These are phyloP conservation scores for Gaeumannomyces sp. DNA, from an alignment of 2,329 filamentous ascomycete genomes.

Conservation along the genomic window DNA sequence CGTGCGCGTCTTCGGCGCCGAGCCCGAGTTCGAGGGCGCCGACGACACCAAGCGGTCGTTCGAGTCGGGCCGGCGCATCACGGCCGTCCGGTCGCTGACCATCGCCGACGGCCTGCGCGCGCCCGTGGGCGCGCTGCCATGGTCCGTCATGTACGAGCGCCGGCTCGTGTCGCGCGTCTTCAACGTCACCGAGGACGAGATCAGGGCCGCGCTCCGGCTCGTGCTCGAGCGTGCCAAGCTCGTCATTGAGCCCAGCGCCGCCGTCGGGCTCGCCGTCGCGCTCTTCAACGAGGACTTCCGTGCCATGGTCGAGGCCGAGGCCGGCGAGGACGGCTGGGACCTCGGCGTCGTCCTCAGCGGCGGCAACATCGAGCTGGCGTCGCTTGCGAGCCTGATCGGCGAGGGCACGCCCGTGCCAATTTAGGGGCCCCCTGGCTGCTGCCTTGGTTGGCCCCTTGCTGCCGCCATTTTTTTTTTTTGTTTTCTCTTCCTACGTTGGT, in stretches of 20 bases:
- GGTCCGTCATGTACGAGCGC: slow-evolving; percentile 67
- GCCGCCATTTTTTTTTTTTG: too few species aligned
- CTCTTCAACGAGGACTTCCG: slow-evolving; percentile 84
- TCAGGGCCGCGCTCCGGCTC: slow-evolving; percentile 66
- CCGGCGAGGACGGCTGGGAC: slow-evolving; percentile 68
- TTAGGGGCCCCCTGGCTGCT: not conserved
- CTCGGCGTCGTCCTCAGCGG: slow-evolving; percentile 55
- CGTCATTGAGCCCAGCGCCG: slow-evolving; percentile 81
- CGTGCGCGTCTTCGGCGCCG: slow-evolving; percentile 76
- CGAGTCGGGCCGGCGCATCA: slow-evolving; percentile 55
- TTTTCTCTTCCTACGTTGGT: too few species aligned
- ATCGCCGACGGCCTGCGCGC: slow-evolving; percentile 87
- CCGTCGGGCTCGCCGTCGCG: slow-evolving; percentile 75
- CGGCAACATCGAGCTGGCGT: slow-evolving; percentile 52
- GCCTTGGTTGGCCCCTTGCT: not conserved
- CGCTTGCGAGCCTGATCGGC: slow-evolving; percentile 43
- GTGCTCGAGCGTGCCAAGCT: slow-evolving; percentile 86
- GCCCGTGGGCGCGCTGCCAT: slow-evolving; percentile 70
- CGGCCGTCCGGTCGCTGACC: slow-evolving; percentile 66
- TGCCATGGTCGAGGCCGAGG: slow-evolving; percentile 61
- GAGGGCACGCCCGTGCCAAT: slow-evolving; percentile 6
- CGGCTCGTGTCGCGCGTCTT: slow-evolving; percentile 65
- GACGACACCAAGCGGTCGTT: slow-evolving; percentile 76
- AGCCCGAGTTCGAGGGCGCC: slow-evolving; percentile 74
- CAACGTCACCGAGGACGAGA: slow-evolving; percentile 75